Conservation (phyloP, 2,329 filamentous ascomycete species). For the Oidium heveae region DNA sequence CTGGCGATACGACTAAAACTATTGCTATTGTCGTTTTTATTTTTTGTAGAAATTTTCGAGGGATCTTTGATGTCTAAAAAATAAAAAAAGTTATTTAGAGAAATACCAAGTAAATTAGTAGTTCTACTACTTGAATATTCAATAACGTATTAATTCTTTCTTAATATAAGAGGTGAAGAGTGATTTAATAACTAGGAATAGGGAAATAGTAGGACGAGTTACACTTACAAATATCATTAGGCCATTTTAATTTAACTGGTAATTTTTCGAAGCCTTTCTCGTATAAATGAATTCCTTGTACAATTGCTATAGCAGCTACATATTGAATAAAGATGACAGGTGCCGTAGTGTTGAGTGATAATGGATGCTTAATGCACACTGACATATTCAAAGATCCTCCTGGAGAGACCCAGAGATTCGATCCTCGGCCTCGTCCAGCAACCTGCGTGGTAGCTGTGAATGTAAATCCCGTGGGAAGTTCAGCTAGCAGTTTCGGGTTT, state of each 20-base stretch:
- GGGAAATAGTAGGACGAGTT: neutral
- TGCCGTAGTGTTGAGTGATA: slow-evolving; percentile 40
- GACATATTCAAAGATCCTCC: slow-evolving; percentile 72
- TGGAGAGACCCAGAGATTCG: slow-evolving; percentile 87
- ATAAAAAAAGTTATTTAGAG: no score
- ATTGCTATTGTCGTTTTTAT: no score
- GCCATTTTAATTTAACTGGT: slow-evolving; percentile 83
- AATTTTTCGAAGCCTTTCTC: slow-evolving; percentile 48
- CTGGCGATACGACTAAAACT: no score
- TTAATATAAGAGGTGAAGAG: no score
- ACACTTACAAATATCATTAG: slow-evolving; percentile 64
- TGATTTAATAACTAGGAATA: no score
- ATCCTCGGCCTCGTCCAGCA: slow-evolving; percentile 66
- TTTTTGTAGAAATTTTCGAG: no score
- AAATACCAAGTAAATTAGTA: no score
- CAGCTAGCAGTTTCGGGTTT: slow-evolving; percentile 52
- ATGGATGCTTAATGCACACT: slow-evolving; percentile 61
- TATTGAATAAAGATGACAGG: slow-evolving; percentile 92
- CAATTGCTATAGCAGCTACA: slow-evolving; percentile 64
- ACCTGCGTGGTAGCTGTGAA: slow-evolving; percentile 69
- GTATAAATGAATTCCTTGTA: slow-evolving; percentile 61
- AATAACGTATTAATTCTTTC: no score
- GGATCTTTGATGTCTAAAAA: no score
- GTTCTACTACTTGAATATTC: no score
- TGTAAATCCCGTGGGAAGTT: slow-evolving; percentile 66